These are phyloP conservation scores for Eucalyptus coolabah DNA, from an alignment of 345 rosid species.

Conservation along the genomic window DNA sequence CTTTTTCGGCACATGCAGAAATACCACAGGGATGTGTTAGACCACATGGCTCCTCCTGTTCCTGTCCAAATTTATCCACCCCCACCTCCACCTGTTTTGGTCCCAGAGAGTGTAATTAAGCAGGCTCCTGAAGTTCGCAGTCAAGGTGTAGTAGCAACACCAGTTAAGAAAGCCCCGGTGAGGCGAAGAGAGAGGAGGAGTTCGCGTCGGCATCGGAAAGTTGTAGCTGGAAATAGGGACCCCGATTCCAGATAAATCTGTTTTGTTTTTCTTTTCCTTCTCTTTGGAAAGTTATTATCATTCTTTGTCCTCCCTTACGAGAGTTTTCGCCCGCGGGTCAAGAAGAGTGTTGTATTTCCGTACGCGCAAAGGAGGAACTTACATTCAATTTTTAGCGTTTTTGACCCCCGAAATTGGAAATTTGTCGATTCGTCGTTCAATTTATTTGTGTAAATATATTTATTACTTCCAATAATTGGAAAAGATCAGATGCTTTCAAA, in stretches of 20 bases:
- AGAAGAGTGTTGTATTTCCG: neutral
- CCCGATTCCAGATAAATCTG: neutral
- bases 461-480: neutral
- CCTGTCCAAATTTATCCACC: slow-evolving; percentile 18
- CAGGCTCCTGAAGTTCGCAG: slow-evolving; percentile 11
- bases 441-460: neutral
- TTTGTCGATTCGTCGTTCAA: neutral
- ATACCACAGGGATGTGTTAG: slow-evolving; percentile 60
- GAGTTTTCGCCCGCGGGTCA: neutral
- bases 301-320: neutral
- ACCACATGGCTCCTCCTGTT: slow-evolving; percentile 22
- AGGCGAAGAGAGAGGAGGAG: slow-evolving; percentile 56
- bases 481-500: neutral
- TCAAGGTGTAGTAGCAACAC: slow-evolving; percentile 7
- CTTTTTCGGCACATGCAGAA: slow-evolving; percentile 27
- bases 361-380: neutral
- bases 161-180: slow-evolving; percentile 14
- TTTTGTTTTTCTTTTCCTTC: neutral
- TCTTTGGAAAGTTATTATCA: neutral
- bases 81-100: slow-evolving; percentile 23
- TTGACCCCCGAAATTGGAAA: neutral
- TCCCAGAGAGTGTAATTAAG: slow-evolving; percentile 7
- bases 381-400: neutral
- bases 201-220: slow-evolving; percentile 63
- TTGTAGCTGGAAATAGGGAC: slow-evolving; percentile 17